Evolutionary conservation across 495 filamentous ascomycete genomes (phyloP).

Genomic region (Penicillium cinerascens): DNA sequence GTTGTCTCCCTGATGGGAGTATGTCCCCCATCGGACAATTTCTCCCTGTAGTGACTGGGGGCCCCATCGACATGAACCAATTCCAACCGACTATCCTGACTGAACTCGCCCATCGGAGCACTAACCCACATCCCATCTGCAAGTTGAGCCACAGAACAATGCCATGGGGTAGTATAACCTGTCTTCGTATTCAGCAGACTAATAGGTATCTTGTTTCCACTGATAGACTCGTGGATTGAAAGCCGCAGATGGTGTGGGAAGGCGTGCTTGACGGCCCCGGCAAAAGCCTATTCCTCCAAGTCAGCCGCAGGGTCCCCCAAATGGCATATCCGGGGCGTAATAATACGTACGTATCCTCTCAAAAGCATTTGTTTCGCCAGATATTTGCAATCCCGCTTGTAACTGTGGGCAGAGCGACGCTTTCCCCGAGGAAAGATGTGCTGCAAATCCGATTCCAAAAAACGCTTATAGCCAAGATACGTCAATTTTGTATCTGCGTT

Average conservation of each 20-base stretch:
- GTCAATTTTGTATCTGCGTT: slow-evolving; percentile 7
- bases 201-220: slow-evolving; percentile 7
- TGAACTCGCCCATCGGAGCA: slow-evolving; percentile 9
- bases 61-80: slow-evolving; percentile 3
- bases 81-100: slow-evolving; percentile 1
- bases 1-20: neutral
- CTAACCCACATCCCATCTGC: slow-evolving; percentile 2
- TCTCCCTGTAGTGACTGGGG: slow-evolving; percentile 4
- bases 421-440: slow-evolving; percentile 7
- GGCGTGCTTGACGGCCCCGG: neutral
- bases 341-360: slow-evolving; percentile 8
- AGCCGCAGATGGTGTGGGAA: slow-evolving; percentile 9
- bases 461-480: slow-evolving; percentile 8
- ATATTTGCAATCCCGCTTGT: slow-evolving; percentile 9
- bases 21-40: slow-evolving; percentile 1
- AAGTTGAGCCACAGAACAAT: slow-evolving; percentile 4
- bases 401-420: slow-evolving; percentile 4
- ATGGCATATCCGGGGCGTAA: neutral
- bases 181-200: slow-evolving; percentile 7
- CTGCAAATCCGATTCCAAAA: slow-evolving; percentile 6
- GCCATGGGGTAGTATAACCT: slow-evolving; percentile 8
- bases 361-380: slow-evolving; percentile 6
- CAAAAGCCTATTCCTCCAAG: slow-evolving; percentile 4
- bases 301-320: neutral
- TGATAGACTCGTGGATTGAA: slow-evolving; percentile 7